These are phyloP conservation scores for Hyphopichia homilentoma DNA, from an alignment of 805 yeast species.

Conservation along the genomic window DNA sequence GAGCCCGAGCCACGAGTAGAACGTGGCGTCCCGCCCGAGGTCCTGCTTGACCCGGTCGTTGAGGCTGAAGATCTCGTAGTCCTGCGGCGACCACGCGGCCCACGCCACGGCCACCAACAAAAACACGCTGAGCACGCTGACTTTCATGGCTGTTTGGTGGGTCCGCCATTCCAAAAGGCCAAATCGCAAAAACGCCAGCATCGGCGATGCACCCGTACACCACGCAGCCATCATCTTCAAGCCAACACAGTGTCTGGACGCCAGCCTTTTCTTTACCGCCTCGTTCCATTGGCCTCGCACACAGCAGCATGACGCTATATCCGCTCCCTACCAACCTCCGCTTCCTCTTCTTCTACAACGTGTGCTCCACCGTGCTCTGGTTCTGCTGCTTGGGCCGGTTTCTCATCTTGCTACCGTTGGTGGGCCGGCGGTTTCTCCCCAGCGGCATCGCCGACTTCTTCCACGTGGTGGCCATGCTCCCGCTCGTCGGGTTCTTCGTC, in stretches of 20 bases:
- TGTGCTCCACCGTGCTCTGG: slow-evolving; percentile 43
- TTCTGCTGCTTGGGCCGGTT: slow-evolving; percentile 47
- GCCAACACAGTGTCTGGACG: too few species aligned
- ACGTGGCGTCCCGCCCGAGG: slow-evolving; percentile 56
- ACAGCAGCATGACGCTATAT: too few species aligned
- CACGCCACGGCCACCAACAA: slow-evolving; percentile 28
- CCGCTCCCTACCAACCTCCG: slow-evolving; percentile 32
- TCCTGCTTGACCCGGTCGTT: slow-evolving; percentile 61
- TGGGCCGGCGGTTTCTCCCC: slow-evolving; percentile 61
- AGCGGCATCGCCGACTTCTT: slow-evolving; percentile 72
- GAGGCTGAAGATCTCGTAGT: slow-evolving; percentile 75
- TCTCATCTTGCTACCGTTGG: slow-evolving; percentile 53
- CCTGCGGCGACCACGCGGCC: slow-evolving; percentile 56
- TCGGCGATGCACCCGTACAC: too few species aligned
- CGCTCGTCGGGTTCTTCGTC: slow-evolving; percentile 22
- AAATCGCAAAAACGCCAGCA: too few species aligned
- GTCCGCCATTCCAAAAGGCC: too few species aligned
- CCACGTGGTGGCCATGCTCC: slow-evolving; percentile 35
- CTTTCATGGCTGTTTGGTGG: too few species aligned
- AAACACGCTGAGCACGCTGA: too few species aligned
- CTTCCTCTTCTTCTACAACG: slow-evolving; percentile 30
- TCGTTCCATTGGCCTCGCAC: too few species aligned
- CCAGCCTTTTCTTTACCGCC: too few species aligned
- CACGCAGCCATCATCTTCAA: too few species aligned
- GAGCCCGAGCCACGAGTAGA: slow-evolving; percentile 65